Conservation (phyloP, 2,329 filamentous ascomycete genomes). For the Exophiala sp. region DNA sequence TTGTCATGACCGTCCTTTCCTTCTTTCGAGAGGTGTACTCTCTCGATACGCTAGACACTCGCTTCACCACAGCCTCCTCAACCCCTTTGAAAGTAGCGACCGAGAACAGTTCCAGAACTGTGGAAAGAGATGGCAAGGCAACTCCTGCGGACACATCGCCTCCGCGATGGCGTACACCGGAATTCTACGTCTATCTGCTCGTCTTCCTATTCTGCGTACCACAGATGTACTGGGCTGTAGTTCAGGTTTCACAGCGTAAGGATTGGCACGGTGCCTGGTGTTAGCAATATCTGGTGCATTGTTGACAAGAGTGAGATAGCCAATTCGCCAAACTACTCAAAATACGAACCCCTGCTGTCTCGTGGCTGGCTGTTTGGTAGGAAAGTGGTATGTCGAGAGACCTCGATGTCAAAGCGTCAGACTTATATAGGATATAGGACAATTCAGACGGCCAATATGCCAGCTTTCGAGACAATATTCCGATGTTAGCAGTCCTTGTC, state of each 20-base stretch:
- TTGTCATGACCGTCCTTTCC: slow-evolving; percentile 19
- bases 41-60: slow-evolving; percentile 66
- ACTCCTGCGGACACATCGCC: slow-evolving; percentile 48
- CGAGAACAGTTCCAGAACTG: slow-evolving; percentile 42
- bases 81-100: slow-evolving; percentile 61
- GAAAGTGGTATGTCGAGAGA: slow-evolving; percentile 64
- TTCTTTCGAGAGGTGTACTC: slow-evolving; percentile 57
- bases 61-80: slow-evolving; percentile 67
- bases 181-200: slow-evolving; percentile 79
- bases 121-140: slow-evolving; percentile 29
- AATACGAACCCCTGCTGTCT: slow-evolving; percentile 67
- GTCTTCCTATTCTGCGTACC: slow-evolving; percentile 66
- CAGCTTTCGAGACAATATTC: slow-evolving; percentile 80
- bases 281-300: not conserved
- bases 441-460: slow-evolving; percentile 85
- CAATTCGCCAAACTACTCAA: slow-evolving; percentile 74
- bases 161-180: slow-evolving; percentile 78
- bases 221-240: slow-evolving; percentile 86
- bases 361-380: slow-evolving; percentile 90
- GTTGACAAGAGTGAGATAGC: slow-evolving; percentile 48
- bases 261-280: not conserved
- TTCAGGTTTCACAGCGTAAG: slow-evolving; percentile 78
- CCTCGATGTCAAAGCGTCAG: not conserved
- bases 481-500: slow-evolving; percentile 71
- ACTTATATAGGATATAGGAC: slow-evolving; percentile 55